Conservation (phyloP, 2,329 filamentous ascomycete genomes). For the Lecanosticta acicola region DNA sequence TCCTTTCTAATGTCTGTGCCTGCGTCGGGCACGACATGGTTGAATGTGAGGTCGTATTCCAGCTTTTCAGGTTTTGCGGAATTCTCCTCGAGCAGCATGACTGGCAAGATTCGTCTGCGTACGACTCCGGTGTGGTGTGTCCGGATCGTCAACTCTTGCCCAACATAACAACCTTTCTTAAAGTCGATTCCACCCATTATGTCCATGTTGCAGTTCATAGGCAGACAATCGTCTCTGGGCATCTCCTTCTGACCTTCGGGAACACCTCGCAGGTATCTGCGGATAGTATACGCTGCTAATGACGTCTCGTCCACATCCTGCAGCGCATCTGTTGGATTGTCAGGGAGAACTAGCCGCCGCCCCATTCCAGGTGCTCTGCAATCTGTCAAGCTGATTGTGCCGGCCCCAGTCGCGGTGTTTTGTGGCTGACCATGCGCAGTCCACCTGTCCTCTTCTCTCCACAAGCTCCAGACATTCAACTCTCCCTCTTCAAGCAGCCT, state of each 20-base stretch:
- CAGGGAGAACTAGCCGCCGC: constrained; percentile 28
- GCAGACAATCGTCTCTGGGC: constrained; percentile 62
- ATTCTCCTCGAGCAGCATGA: constrained; percentile 59
- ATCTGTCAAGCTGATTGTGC: constrained; percentile 37
- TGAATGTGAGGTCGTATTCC: constrained; percentile 41
- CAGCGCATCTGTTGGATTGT: constrained; percentile 24
- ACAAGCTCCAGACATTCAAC: constrained; percentile 65
- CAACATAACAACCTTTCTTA: constrained; percentile 93
- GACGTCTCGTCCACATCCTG: constrained; percentile 39
- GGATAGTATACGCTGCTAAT: constrained; percentile 59
- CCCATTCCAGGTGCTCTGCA: constrained; percentile 34
- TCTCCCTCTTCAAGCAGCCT: constrained; percentile 61
- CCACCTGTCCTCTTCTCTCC: constrained; percentile 53
- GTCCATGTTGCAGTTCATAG: constrained; percentile 87
- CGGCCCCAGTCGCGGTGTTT: constrained; percentile 12
- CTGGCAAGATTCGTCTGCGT: constrained; percentile 79
- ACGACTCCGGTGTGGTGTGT: constrained; percentile 93
- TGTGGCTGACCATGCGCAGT: constrained; percentile 25
- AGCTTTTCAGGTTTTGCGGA: constrained; percentile 39
- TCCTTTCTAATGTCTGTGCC: constrained; percentile 49
- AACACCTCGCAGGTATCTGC: constrained; percentile 73
- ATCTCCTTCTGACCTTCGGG: constrained; percentile 83
- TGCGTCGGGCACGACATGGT: constrained; percentile 4
- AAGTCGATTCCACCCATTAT: constrained; percentile 82
- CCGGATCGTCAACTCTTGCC: constrained; percentile 92